Evolutionary conservation across 2,329 filamentous ascomycete genomes (phyloP).

Genomic region (Arthrobotrys pseudoclavata): DNA sequence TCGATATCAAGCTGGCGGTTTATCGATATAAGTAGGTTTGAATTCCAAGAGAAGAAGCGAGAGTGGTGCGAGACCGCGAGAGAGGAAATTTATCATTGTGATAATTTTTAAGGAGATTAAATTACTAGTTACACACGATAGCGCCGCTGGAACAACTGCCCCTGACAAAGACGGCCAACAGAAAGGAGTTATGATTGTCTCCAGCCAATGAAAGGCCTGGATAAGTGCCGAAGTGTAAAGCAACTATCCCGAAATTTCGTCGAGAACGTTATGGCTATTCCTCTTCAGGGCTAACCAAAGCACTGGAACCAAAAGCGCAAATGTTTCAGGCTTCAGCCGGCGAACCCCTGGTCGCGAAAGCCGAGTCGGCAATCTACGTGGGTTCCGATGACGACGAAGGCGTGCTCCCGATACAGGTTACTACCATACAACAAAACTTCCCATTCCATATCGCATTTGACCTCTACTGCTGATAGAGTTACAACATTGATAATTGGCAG

Average conservation of each 20-base stretch:
- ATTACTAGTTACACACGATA: constrained; percentile 20
- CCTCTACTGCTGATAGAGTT: too few species aligned
- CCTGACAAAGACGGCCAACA: constrained; percentile 1
- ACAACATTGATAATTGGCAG: too few species aligned
- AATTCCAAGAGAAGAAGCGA: constrained; percentile 24
- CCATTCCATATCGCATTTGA: too few species aligned
- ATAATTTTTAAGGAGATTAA: constrained; percentile 29
- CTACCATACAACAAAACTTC: too few species aligned
- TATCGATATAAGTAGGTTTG: constrained; percentile 21
- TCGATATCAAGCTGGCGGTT: background rate
- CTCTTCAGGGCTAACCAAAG: constrained; percentile 4
- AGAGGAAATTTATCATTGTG: constrained; percentile 20
- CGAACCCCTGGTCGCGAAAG: background rate
- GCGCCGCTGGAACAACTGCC: constrained; percentile 3
- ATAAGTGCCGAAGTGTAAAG: constrained; percentile 21
- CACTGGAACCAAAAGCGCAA: constrained; percentile 22
- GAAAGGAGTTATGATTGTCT: constrained; percentile 1
- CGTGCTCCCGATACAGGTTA: too few species aligned
- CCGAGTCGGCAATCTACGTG: constrained; percentile 1
- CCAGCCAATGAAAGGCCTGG: background rate
- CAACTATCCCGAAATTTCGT: constrained; percentile 26
- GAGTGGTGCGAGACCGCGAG: constrained; percentile 7
- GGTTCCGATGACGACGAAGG: background rate
- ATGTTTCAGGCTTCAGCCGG: constrained; percentile 29
- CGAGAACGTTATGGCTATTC: constrained; percentile 22